Conservation (phyloP, 495 filamentous ascomycete genomes). For the Durotheca rogersii region DNA sequence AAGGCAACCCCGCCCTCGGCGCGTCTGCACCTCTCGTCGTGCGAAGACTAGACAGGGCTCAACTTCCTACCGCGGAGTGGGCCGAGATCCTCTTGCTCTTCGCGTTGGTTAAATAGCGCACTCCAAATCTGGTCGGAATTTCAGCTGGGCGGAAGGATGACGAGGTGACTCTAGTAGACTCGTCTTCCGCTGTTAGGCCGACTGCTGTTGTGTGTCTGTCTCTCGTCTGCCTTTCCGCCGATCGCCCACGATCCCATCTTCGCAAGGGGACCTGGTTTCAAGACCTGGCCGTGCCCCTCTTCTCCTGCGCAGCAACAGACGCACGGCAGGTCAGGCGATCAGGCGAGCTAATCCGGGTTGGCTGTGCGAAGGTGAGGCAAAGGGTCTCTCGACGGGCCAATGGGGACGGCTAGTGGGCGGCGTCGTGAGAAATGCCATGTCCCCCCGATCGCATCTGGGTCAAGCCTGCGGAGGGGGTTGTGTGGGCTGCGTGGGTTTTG, state of each 20-base stretch:
- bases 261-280: slow-evolving; percentile 30
- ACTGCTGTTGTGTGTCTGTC: slow-evolving; percentile 8
- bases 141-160: not conserved
- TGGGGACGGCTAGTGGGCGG: slow-evolving; percentile 19
- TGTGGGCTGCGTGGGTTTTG: slow-evolving; percentile 18
- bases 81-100: not conserved
- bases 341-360: slow-evolving; percentile 18
- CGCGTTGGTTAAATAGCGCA: not conserved
- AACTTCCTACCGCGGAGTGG: slow-evolving; percentile 11
- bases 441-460: slow-evolving; percentile 27
- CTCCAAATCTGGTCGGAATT: not conserved
- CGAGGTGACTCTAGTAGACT: not conserved
- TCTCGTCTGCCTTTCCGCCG: slow-evolving; percentile 15
- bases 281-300: too few relatives aligned
- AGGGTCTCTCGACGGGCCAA: slow-evolving; percentile 26
- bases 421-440: too few relatives aligned
- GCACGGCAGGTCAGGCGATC: not conserved
- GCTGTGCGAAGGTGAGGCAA: slow-evolving; percentile 23
- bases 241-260: slow-evolving; percentile 24
- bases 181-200: too few relatives aligned
- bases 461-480: slow-evolving; percentile 8
- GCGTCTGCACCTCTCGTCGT: slow-evolving; percentile 13
- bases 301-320: too few relatives aligned
- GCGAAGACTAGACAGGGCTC: slow-evolving; percentile 11
- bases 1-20: slow-evolving; percentile 13